Base-by-base conservation (phyloP, 2,329 filamentous ascomycete genomes). In the Arthrocladium fulminans region DNA sequence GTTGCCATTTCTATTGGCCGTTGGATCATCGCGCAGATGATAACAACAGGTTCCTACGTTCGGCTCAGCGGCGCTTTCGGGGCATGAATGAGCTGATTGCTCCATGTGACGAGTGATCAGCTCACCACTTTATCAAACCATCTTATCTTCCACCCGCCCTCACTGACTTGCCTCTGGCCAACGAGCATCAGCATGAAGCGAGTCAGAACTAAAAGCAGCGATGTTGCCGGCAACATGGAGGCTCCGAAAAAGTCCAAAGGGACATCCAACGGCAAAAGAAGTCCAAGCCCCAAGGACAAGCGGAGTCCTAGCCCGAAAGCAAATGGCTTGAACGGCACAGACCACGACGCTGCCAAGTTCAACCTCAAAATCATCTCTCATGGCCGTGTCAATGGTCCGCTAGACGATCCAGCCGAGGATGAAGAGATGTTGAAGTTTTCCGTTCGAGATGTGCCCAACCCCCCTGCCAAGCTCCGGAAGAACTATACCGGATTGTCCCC, bases 381-480 rank as follows among this genome's bases (percentile, higher is more conserved):
- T 25, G 52, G 52, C 19, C 50, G 47, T 22, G 38, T 44, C 23
- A 46, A 49, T 9, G 52, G 52, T n/a, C 51, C 50, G 1, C 29
- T 54, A 20, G 29, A 32, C n/a, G 30, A 15, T 23, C 32, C 34
- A 13, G 44, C 32, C 3, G 37, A 41, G 6, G 34, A 15, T 17
- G 47, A 44, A 5, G 51, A 54, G 20, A 45, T 45, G 27, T 48
- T 54, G 10, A 48, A 35, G n/a, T 54, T 52, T 30, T 53, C 52
- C 5, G 48, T 54, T 7, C 30, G 48, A 10, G 46, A 49, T 23
- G 42, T 54, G n/a, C 25, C 43, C 4, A 54, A 49, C n/a, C 52
- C 52, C n/a, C 48, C 52, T 9, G 52, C 39, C 22, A 51, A 42
- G 39, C 45, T 54, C 12, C 40, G 51, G 12, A 54, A 48, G 41